Evolutionary conservation across 495 filamentous ascomycete species (phyloP).

Genomic region (Chaetomidium leptoderma): DNA sequence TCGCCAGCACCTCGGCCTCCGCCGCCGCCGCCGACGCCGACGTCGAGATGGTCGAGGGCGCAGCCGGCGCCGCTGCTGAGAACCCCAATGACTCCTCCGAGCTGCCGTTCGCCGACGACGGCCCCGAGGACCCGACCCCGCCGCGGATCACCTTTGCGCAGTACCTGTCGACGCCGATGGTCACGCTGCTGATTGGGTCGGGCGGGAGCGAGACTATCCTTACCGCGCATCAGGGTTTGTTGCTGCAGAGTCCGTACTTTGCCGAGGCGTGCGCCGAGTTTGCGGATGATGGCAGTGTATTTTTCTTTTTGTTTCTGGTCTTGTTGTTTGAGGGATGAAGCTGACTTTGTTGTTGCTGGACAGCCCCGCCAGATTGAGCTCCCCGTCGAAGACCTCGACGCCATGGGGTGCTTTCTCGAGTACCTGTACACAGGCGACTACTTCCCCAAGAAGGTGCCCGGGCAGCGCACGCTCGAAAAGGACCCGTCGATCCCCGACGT

Average conservation of each 20-base stretch:
- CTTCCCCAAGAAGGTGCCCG: slow-evolving; percentile 62
- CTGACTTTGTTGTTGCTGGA: neutral
- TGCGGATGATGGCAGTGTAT: slow-evolving; percentile 46
- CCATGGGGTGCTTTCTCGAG: slow-evolving; percentile 82
- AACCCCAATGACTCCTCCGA: slow-evolving; percentile 25
- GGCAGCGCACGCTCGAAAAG: slow-evolving; percentile 51
- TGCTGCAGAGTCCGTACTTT: slow-evolving; percentile 71
- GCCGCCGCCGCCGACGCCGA: slow-evolving; percentile 37
- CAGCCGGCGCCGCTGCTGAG: slow-evolving; percentile 15
- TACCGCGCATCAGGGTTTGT: slow-evolving; percentile 73
- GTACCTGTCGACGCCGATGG: slow-evolving; percentile 73
- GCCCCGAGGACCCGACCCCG: slow-evolving; percentile 29
- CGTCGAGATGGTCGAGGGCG: slow-evolving; percentile 47
- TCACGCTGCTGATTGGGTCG: slow-evolving; percentile 68
- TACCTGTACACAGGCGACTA: slow-evolving; percentile 92
- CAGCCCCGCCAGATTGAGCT: slow-evolving; percentile 66
- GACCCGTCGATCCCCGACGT: slow-evolving; percentile 55
- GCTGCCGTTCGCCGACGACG: slow-evolving; percentile 43
- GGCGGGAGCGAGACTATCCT: slow-evolving; percentile 58
- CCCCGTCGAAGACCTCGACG: slow-evolving; percentile 66
- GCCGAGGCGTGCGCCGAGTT: slow-evolving; percentile 56
- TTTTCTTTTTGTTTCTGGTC: slow-evolving; percentile 13
- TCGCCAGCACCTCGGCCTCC: slow-evolving; percentile 17
- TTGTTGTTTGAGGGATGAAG: neutral
- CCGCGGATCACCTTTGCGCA: slow-evolving; percentile 46